Evolutionary conservation across 441 rosid species (phyloP), one percentile per base, ranked within the genome.

Genomic region (Omphalea diandra): DNA sequence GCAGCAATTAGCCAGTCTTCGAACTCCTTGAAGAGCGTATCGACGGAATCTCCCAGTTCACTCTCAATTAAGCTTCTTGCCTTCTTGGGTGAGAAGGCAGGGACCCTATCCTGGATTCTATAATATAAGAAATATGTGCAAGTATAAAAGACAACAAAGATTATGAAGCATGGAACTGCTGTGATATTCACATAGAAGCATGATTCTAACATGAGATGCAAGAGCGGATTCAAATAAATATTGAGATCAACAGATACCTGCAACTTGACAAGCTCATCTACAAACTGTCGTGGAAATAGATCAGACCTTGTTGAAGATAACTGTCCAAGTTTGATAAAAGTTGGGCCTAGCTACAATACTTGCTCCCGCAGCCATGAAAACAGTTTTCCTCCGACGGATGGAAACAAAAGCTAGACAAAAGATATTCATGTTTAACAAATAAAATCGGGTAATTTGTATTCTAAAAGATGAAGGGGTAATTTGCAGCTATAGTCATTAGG

Each of bases 1-100:
- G 98, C 98, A 73, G 97, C 98, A 72, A 91, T 90, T n/a, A 97
- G 98, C 74, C 57, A 85, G 56, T 94, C 97, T 81, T 91, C 98
- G 73, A 94, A 94, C 76, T 82, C 94, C 84, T 80, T 88, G 74
- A 75, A 94, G 77, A 94, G 73, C 50, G 83, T 63, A 52, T 83
- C 74, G 1, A 94, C 81, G 8, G 97, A 81, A 79, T 91, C 93
- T 58, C 97, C 98, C 64, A 94, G 82, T 77, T 94, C 98, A 2
- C 73, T 74, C 86, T 91, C 84, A 7, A 94, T 85, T 72, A 88
- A 88, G 20, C 81, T 76, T 81, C 73, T 85, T 50, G 95, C 97
- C 81, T 90, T 94, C 79, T 87, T 77, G 35, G 94, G 84, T 54
- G 97, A 90, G 81, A 94, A 91, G 56, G 98, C 95, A 14, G 97